Evolutionary conservation across 2,329 filamentous ascomycete genomes (phyloP).

Genomic region (Talaromyces pinophilus): DNA sequence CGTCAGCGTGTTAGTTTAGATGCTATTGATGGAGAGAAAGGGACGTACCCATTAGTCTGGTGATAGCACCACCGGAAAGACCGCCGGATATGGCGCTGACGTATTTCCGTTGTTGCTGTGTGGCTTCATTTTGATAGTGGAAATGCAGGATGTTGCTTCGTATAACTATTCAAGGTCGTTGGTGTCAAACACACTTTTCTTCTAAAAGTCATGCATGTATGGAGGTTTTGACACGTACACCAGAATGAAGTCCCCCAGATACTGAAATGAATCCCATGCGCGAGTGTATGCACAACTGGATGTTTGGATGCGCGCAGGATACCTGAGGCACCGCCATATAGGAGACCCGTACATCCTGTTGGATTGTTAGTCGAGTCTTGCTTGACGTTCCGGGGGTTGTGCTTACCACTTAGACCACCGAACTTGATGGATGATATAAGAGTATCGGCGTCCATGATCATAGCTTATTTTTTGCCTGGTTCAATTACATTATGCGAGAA

Average conservation of each 20-base stretch:
- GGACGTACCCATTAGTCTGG: constrained; percentile 54
- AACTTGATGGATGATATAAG: constrained; percentile 55
- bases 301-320: constrained; percentile 67
- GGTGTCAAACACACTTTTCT: too few species aligned
- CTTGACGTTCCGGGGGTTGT: neutral
- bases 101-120: constrained; percentile 60
- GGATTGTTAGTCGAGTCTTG: neutral
- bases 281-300: constrained; percentile 67
- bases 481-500: constrained; percentile 7
- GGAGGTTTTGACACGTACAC: constrained; percentile 52
- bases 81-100: constrained; percentile 72
- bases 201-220: too few species aligned
- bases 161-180: constrained; percentile 29
- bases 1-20: neutral
- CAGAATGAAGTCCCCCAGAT: constrained; percentile 74
- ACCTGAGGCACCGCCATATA: constrained; percentile 69
- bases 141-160: constrained; percentile 49
- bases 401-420: constrained; percentile 61
- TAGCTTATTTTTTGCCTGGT: constrained; percentile 9
- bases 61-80: constrained; percentile 62
- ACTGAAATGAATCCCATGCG: constrained; percentile 79
- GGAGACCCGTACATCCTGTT: constrained; percentile 60
- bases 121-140: constrained; percentile 56
- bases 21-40: neutral
- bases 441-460: constrained; percentile 26